Evolutionary conservation across 495 filamentous ascomycete species (phyloP).

Genomic region (Talaromyces proteolyticus): DNA sequence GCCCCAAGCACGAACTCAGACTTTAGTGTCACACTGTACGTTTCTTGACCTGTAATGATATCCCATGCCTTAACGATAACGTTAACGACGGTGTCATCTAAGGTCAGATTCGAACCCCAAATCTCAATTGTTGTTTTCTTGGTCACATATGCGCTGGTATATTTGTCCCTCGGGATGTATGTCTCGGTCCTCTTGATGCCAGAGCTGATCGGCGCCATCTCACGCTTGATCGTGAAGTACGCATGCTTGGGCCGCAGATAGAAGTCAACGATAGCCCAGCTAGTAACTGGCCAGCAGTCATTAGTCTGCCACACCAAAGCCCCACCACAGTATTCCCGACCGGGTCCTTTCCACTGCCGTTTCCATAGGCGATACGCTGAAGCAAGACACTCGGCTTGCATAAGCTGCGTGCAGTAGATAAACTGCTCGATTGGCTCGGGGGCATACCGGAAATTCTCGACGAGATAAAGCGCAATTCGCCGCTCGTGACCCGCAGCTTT

Average conservation of each 20-base stretch:
- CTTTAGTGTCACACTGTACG: conserved; percentile 40
- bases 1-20: conserved; percentile 41
- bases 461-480: conserved; percentile 80
- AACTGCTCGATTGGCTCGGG: conserved; percentile 65
- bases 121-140: conserved; percentile 53
- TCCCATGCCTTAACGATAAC: conserved; percentile 62
- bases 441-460: conserved; percentile 71
- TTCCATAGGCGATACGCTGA: conserved; percentile 94
- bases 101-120: conserved; percentile 61
- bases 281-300: conserved; percentile 93
- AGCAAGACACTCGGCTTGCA: conserved; percentile 85
- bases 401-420: conserved; percentile 84
- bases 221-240: conserved; percentile 82
- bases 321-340: conserved; percentile 77
- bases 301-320: conserved; percentile 96
- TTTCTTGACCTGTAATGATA: conserved; percentile 53
- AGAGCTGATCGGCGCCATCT: conserved; percentile 69
- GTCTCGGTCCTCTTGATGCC: conserved; percentile 61
- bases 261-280: conserved; percentile 83
- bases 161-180: no score
- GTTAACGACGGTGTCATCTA: conserved; percentile 43
- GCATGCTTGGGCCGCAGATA: conserved; percentile 84
- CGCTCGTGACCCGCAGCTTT: conserved; percentile 90
- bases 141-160: conserved; percentile 53
- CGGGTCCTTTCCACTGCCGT: conserved; percentile 89